Evolutionary conservation across 331 rosid genomes (phyloP).

Genomic region (Cydonia oblonga): DNA sequence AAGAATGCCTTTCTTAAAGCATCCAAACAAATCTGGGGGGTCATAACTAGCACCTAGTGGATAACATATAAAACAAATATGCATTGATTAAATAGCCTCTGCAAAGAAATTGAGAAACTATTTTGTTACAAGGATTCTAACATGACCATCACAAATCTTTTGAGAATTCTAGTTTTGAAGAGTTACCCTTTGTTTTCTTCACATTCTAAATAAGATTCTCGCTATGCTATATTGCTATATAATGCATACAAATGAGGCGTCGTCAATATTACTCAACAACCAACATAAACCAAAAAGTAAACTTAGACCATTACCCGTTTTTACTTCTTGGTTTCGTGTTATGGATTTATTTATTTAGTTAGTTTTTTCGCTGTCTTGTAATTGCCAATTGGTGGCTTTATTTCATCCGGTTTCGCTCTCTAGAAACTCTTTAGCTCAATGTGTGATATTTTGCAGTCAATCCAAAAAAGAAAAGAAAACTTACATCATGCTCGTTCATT

Average conservation of each 20-base stretch:
- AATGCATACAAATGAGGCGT: too few relatives aligned
- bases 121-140: not conserved
- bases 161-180: not conserved
- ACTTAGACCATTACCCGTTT: conserved; percentile 34
- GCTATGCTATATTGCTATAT: too few relatives aligned
- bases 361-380: too few relatives aligned
- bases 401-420: too few relatives aligned
- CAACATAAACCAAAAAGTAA: not conserved
- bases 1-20: conserved; percentile 73
- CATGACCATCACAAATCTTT: too few relatives aligned
- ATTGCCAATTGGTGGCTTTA: too few relatives aligned
- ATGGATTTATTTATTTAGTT: too few relatives aligned
- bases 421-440: too few relatives aligned
- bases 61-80: conserved; percentile 1
- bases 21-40: conserved; percentile 84
- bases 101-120: not conserved
- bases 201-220: too few relatives aligned
- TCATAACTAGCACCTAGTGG: conserved; percentile 72
- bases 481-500: conserved; percentile 48
- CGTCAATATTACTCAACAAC: not conserved
- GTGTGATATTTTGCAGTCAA: too few relatives aligned
- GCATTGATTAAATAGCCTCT: not conserved
- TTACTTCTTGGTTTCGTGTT: too few relatives aligned
- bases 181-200: too few relatives aligned
- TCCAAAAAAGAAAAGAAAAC: not conserved